phyloP scores from a whole-genome alignment of 768 basidiomycete genomes.

The Cyclocybe cylindracea region DNA sequence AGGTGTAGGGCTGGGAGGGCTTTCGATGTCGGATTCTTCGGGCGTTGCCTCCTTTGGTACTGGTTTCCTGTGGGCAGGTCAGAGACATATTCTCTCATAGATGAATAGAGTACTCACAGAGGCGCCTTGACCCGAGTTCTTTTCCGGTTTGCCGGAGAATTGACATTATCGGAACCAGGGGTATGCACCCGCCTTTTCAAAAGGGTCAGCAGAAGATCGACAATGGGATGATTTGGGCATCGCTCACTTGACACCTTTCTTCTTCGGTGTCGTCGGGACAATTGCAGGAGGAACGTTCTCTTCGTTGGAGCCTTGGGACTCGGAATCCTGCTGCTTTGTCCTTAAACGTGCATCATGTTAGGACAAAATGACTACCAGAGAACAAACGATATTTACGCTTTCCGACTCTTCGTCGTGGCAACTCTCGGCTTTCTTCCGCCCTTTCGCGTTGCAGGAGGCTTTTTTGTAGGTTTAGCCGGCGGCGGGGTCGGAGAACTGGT shows the following conservation, averaged over 20 bases:
- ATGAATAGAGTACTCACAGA: constrained; percentile 19
- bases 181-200: constrained; percentile 23
- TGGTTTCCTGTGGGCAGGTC: constrained; percentile 8
- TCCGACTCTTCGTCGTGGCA: constrained; percentile 2
- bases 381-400: constrained; percentile 5
- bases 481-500: constrained; percentile 27
- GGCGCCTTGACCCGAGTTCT: constrained; percentile 26
- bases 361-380: background rate
- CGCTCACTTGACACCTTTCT: constrained; percentile 30
- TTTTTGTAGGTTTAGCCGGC: constrained; percentile 11
- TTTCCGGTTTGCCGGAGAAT: constrained; percentile 28
- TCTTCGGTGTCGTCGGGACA: constrained; percentile 25
- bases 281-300: constrained; percentile 18
- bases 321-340: constrained; percentile 9
- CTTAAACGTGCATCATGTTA: background rate
- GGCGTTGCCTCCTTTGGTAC: constrained; percentile 6
- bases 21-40: constrained; percentile 13
- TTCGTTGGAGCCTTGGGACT: constrained; percentile 14
- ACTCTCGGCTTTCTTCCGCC: constrained; percentile 3
- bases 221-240: background rate
- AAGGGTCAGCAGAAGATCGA: background rate
- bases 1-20: constrained; percentile 13
- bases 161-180: constrained; percentile 21
- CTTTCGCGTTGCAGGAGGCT: constrained; percentile 10
- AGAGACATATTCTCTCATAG: background rate